A percentile compares a stretch with the other conserved stretches of the same genome.
Conservation (phyloP, 2,329 filamentous ascomycete species). For the Beauveria australis region DNA sequence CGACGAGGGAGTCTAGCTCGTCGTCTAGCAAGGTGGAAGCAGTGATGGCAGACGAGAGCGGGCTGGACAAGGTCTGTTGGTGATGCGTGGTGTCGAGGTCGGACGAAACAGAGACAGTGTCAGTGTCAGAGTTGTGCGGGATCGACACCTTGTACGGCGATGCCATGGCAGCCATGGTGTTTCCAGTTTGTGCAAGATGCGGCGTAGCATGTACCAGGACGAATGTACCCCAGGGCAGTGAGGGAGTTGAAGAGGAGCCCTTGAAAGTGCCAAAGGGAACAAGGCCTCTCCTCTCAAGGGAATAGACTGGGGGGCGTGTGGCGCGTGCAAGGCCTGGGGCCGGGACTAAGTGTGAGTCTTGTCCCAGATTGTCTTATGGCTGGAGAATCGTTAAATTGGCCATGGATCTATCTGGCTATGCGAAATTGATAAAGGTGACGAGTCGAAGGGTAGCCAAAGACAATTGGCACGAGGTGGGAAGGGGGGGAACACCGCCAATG, state of each 20-base stretch:
- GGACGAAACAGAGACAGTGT: conserved; percentile 26
- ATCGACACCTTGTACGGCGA: conserved; percentile 5
- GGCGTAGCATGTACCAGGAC: neutral
- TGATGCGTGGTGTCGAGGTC: neutral
- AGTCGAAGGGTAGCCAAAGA: neutral
- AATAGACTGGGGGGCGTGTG: conserved; percentile 1
- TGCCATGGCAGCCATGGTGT: conserved; percentile 9
- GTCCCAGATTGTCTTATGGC: conserved; percentile 11
- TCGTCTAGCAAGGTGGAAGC: neutral
- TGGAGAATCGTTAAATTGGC: conserved; percentile 10
- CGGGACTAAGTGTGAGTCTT: conserved; percentile 2
- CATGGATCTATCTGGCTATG: conserved; percentile 1
- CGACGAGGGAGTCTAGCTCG: conserved; percentile 3
- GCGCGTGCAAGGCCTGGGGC: neutral
- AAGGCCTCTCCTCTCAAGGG: neutral
- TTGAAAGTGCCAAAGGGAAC: neutral
- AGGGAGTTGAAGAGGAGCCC: neutral
- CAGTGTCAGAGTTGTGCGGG: conserved; percentile 20
- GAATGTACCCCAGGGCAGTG: neutral
- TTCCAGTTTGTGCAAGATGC: conserved; percentile 1
- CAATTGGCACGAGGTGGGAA: neutral
- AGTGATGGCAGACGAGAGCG: neutral
- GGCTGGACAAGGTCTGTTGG: neutral
- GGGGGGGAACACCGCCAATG: conserved; percentile 1
- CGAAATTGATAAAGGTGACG: neutral